These are phyloP conservation scores for Actinomortierella ambigua DNA, from an alignment of 371 early-diverging fungal species.

Conservation along the genomic window DNA sequence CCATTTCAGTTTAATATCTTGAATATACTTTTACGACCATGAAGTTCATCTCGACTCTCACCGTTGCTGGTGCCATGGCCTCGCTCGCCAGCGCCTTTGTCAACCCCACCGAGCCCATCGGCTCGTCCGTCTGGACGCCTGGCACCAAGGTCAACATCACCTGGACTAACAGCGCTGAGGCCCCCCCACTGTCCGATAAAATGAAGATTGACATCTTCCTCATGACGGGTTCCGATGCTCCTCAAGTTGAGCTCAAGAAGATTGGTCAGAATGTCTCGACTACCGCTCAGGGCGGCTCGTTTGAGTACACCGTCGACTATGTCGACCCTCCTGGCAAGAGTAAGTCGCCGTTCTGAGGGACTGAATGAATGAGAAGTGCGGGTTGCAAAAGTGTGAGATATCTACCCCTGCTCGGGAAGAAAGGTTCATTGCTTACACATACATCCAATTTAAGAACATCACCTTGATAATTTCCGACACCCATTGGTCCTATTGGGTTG, in stretches of 20 bases:
- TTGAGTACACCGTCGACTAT: slow-evolving; percentile 20
- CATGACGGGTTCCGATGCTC: slow-evolving; percentile 29
- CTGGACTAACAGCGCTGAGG: slow-evolving; percentile 15
- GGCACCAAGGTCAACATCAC: slow-evolving; percentile 23
- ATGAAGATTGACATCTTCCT: slow-evolving; percentile 29
- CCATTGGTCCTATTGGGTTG: too few relatives aligned
- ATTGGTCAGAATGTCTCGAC: slow-evolving; percentile 15
- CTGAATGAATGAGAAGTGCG: too few relatives aligned
- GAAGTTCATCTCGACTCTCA: slow-evolving; percentile 26
- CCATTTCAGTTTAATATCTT: too few relatives aligned
- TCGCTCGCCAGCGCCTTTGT: slow-evolving; percentile 33
- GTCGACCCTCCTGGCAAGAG: slow-evolving; percentile 39
- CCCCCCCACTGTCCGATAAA: slow-evolving; percentile 15
- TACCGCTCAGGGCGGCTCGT: neutral
- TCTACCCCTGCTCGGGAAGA: too few relatives aligned
- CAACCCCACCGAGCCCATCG: slow-evolving; percentile 31
- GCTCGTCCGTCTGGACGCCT: slow-evolving; percentile 19
- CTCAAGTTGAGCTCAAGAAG: slow-evolving; percentile 14
- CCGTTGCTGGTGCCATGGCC: slow-evolving; percentile 27
- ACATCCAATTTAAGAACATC: too few relatives aligned
- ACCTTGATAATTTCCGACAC: too few relatives aligned
- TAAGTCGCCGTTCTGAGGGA: slow-evolving; percentile 27
- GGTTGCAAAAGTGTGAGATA: too few relatives aligned
- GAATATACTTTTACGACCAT: slow-evolving; percentile 1
- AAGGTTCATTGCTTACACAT: too few relatives aligned